Evolutionary conservation across 1,284 basidiomycete genomes (phyloP).

Genomic region (Ganoderma resinaceum): DNA sequence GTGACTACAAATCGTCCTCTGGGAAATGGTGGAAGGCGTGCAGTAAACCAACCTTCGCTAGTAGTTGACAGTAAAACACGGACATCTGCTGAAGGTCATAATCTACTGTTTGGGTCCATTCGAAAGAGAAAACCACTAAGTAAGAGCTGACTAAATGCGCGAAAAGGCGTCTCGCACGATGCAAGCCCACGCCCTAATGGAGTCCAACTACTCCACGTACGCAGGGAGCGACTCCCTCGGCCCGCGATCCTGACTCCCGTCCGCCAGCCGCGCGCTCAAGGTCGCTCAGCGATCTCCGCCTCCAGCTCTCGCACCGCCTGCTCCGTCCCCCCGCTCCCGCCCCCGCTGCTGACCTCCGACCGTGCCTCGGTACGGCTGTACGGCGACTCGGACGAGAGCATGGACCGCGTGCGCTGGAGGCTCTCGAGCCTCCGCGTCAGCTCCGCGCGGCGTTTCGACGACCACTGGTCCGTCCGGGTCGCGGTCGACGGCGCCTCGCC

Average conservation of each 20-base stretch:
- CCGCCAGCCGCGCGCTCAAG: neutral
- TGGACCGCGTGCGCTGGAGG: neutral
- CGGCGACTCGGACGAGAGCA: neutral
- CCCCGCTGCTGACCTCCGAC: neutral
- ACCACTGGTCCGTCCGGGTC: neutral
- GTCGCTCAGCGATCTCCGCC: neutral
- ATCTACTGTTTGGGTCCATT: too few species aligned
- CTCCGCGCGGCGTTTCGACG: neutral
- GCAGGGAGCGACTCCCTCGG: neutral
- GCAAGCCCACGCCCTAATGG: too few species aligned
- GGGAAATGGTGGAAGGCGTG: too few species aligned
- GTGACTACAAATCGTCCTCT: too few species aligned
- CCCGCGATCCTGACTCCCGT: neutral
- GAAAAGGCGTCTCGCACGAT: too few species aligned
- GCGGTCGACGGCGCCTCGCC: neutral
- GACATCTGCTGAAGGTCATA: too few species aligned
- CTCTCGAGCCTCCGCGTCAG: neutral
- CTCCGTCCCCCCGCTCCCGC: neutral
- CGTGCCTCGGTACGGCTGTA: neutral
- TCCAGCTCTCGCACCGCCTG: too few species aligned
- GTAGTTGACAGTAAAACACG: too few species aligned
- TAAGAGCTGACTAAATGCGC: too few species aligned
- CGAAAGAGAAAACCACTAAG: too few species aligned
- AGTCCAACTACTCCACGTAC: neutral
- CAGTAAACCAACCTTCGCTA: too few species aligned